These are phyloP conservation scores for Scutellaria galericulata DNA, from an alignment of 257 asterid species.

Conservation along the genomic window DNA sequence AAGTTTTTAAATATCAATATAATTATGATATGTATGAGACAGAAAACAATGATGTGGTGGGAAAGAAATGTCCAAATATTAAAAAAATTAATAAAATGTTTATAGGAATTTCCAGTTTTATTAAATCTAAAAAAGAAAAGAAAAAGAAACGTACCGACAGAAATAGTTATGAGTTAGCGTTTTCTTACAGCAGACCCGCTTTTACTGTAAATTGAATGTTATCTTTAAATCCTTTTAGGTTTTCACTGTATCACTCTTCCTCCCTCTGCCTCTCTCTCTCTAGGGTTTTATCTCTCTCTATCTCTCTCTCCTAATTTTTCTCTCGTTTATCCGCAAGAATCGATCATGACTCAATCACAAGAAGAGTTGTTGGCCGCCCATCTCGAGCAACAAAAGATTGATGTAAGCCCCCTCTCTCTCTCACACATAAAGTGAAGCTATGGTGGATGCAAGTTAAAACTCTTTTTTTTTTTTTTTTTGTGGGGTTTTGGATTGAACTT, in stretches of 20 bases:
- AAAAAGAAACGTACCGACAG: not conserved
- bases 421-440: not conserved
- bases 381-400: constrained; percentile 59
- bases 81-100: not conserved
- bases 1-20: too few relatives aligned
- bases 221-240: constrained; percentile 2
- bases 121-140: not conserved
- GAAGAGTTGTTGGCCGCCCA: constrained; percentile 60
- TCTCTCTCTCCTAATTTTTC: not conserved
- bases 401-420: constrained; percentile 36
- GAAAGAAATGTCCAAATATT: constrained; percentile 29
- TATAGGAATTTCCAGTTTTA: not conserved
- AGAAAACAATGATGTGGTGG: not conserved
- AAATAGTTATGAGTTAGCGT: not conserved
- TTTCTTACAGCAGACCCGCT: constrained; percentile 29
- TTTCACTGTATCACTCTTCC: not conserved
- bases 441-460: constrained; percentile 4
- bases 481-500: constrained; percentile 6
- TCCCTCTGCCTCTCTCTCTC: constrained; percentile 12
- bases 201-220: constrained; percentile 8
- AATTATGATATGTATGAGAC: too few relatives aligned
- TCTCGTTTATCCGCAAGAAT: constrained; percentile 23
- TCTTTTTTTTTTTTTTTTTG: not conserved
- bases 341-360: constrained; percentile 56
- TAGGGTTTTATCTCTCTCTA: constrained; percentile 38